Evolutionary conservation across 2,329 filamentous ascomycete species (phyloP).

Genomic region (Talaromyces sp.): DNA sequence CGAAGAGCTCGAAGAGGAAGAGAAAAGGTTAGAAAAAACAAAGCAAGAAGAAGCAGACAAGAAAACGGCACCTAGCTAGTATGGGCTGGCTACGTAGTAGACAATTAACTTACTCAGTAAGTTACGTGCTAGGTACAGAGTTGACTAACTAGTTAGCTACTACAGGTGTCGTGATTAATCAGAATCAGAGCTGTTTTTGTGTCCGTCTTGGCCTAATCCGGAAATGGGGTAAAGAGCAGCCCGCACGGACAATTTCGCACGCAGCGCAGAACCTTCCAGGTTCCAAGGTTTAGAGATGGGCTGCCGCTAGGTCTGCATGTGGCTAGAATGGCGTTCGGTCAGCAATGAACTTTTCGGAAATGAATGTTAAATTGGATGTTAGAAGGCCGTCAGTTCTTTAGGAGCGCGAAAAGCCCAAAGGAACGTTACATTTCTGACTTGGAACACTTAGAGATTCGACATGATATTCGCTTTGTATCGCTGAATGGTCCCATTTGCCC

Average conservation of each 20-base stretch:
- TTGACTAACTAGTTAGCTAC: neutral
- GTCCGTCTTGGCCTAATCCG: neutral
- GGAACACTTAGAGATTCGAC: neutral
- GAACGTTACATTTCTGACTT: neutral
- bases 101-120: neutral
- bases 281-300: neutral
- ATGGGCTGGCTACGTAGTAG: neutral
- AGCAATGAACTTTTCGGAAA: conserved; percentile 2
- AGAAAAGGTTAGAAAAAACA: conserved; percentile 1
- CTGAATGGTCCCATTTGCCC: neutral
- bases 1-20: conserved; percentile 27
- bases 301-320: neutral
- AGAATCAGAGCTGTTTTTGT: neutral
- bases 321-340: conserved; percentile 3
- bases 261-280: neutral
- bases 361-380: neutral
- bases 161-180: neutral
- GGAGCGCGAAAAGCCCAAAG: neutral
- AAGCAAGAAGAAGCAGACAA: conserved; percentile 19
- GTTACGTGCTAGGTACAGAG: neutral
- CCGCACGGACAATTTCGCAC: conserved; percentile 7
- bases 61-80: neutral
- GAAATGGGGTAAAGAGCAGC: neutral
- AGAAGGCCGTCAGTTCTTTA: neutral
- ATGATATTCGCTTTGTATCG: neutral